Percentiles rank a stretch among this genome's conserved stretches.
Conservation (phyloP, 495 filamentous ascomycete species). For the Daldinia grandis region DNA sequence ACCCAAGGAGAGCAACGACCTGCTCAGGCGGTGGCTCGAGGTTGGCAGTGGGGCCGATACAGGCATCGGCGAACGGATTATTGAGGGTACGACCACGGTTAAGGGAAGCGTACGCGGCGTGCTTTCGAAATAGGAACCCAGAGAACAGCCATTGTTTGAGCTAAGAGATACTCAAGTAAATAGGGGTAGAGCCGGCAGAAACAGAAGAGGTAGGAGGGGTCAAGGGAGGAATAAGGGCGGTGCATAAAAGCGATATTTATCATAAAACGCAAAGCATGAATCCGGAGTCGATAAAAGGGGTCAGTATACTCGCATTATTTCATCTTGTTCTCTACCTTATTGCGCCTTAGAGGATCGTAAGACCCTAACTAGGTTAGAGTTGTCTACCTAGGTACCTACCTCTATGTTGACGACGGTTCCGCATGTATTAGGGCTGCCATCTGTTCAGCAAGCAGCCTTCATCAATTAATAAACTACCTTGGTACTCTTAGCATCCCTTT, state of each 20-base stretch:
- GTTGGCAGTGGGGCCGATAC: slow-evolving; percentile 55
- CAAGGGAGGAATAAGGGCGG: background rate
- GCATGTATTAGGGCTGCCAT: background rate
- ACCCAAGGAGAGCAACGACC: slow-evolving; percentile 90
- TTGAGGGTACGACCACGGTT: slow-evolving; percentile 54
- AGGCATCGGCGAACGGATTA: slow-evolving; percentile 57
- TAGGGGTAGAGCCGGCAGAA: background rate
- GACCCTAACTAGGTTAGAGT: background rate
- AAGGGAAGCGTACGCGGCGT: slow-evolving; percentile 55
- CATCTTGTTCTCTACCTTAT: background rate
- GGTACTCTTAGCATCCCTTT: background rate
- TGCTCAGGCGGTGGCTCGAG: slow-evolving; percentile 74
- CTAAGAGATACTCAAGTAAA: background rate
- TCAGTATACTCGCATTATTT: background rate
- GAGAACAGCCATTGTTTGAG: background rate
- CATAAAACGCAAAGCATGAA: slow-evolving; percentile 1
- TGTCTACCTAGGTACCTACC: background rate
- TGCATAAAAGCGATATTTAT: background rate
- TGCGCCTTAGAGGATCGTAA: background rate
- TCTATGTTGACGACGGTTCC: background rate
- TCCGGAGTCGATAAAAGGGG: slow-evolving; percentile 7
- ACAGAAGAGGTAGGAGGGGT: background rate
- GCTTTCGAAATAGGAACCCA: slow-evolving; percentile 53
- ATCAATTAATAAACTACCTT: background rate
- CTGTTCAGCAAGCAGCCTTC: background rate